A percentile compares a stretch with the other conserved stretches of the same genome.
Evolutionary conservation across 768 basidiomycete species (phyloP).

Genomic region (Cubamyces sp.): DNA sequence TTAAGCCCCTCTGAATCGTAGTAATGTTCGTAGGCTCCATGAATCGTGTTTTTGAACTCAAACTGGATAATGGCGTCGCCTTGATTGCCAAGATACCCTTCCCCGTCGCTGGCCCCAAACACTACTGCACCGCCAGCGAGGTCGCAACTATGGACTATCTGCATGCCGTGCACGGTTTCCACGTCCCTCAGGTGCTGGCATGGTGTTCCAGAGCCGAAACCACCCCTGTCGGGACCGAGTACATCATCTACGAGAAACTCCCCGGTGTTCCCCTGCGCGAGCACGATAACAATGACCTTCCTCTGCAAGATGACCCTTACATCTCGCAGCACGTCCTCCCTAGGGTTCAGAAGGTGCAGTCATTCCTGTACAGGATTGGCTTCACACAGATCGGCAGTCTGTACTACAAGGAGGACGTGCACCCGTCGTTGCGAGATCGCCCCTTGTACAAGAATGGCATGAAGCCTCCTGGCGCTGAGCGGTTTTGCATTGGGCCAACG

Average conservation of each 20-base stretch:
- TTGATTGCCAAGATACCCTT: slow-evolving; percentile 50
- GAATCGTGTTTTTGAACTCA: slow-evolving; percentile 47
- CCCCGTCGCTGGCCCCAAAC: slow-evolving; percentile 41
- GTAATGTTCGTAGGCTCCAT: slow-evolving; percentile 34
- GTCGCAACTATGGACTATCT: slow-evolving; percentile 49
- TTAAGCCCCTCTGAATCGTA: too few species aligned
- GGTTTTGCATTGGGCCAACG: slow-evolving; percentile 24
- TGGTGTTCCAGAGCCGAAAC: slow-evolving; percentile 39
- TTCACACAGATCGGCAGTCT: slow-evolving; percentile 28
- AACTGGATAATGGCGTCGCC: slow-evolving; percentile 40
- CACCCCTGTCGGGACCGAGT: slow-evolving; percentile 47
- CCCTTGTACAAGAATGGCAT: slow-evolving; percentile 12
- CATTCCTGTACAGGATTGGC: not conserved
- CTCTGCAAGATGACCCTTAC: not conserved
- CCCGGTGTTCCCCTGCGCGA: slow-evolving; percentile 8
- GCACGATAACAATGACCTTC: slow-evolving; percentile 8
- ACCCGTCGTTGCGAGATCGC: slow-evolving; percentile 9
- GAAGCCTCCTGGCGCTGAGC: not conserved
- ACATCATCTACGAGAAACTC: slow-evolving; percentile 49
- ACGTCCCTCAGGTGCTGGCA: slow-evolving; percentile 46
- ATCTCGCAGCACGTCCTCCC: not conserved
- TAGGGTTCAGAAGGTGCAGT: slow-evolving; percentile 1
- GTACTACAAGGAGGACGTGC: slow-evolving; percentile 29
- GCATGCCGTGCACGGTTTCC: slow-evolving; percentile 42
- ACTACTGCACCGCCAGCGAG: slow-evolving; percentile 47